Percentiles rank a stretch among this genome's conserved stretches.
Conservation (phyloP, 106 monocot genomes). For the Platanthera guangdongensis region DNA sequence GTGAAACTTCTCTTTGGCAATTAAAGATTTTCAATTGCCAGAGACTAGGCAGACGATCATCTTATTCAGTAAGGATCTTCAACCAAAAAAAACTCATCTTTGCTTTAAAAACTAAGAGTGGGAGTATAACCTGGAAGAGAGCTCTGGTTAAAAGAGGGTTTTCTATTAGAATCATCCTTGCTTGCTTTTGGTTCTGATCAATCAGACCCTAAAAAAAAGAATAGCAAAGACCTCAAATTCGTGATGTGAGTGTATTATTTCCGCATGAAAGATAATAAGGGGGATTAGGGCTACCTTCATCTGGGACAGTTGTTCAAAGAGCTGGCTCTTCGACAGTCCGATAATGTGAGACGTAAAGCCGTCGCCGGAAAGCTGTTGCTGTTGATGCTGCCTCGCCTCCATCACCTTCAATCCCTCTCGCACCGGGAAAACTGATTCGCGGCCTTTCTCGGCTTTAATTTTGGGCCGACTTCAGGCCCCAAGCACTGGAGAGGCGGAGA, state of each 20-base stretch:
- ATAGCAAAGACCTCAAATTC: neutral
- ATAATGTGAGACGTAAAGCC: conserved; percentile 20
- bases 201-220: conserved; percentile 31
- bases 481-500: no score
- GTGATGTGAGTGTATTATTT: neutral
- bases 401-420: conserved; percentile 6
- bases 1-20: no score
- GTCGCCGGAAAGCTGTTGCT: conserved; percentile 22
- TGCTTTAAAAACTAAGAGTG: neutral
- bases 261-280: neutral
- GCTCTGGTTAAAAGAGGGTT: conserved; percentile 47
- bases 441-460: no score
- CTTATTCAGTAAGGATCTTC: no score
- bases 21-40: no score
- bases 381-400: conserved; percentile 21
- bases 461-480: no score
- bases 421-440: neutral
- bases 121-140: conserved; percentile 41
- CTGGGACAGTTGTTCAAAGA: conserved; percentile 63
- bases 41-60: no score
- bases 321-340: conserved; percentile 57
- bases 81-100: no score
- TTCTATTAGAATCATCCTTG: conserved; percentile 45
- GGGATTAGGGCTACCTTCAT: conserved; percentile 47
- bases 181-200: conserved; percentile 53